phyloP scores from a whole-genome alignment of 345 rosid genomes.

The Eucalyptus camaldulensis region DNA sequence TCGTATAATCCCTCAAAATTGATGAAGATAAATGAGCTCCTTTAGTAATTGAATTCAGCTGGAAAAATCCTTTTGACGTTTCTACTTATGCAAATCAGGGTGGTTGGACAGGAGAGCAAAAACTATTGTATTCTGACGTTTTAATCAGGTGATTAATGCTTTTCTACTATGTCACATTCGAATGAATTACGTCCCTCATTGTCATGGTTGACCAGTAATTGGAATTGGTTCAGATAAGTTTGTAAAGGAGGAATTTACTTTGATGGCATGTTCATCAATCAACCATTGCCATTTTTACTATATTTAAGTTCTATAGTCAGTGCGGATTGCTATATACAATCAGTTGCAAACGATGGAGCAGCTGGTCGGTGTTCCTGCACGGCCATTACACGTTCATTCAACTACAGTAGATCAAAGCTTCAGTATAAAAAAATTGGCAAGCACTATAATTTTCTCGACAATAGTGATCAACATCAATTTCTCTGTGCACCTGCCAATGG shows the following conservation, averaged over 20 bases:
- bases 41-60: too few species aligned
- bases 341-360: slow-evolving; percentile 74
- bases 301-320: neutral
- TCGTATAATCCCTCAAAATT: too few species aligned
- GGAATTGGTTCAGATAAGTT: too few species aligned
- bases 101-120: too few species aligned
- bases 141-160: slow-evolving; percentile 46
- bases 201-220: neutral
- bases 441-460: neutral
- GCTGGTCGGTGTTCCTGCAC: neutral
- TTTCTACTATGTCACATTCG: neutral
- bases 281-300: neutral
- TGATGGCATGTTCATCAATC: neutral
- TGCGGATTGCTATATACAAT: slow-evolving; percentile 89
- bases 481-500: neutral
- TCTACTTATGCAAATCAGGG: slow-evolving; percentile 27
- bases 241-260: neutral
- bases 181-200: neutral
- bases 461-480: neutral
- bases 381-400: neutral
- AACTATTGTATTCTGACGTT: slow-evolving; percentile 50
- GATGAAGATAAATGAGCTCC: too few species aligned
- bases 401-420: neutral
- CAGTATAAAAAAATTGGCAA: neutral
- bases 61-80: neutral